phyloP scores from a whole-genome alignment of 768 basidiomycete genomes.

The Psilocybe azurescens region DNA sequence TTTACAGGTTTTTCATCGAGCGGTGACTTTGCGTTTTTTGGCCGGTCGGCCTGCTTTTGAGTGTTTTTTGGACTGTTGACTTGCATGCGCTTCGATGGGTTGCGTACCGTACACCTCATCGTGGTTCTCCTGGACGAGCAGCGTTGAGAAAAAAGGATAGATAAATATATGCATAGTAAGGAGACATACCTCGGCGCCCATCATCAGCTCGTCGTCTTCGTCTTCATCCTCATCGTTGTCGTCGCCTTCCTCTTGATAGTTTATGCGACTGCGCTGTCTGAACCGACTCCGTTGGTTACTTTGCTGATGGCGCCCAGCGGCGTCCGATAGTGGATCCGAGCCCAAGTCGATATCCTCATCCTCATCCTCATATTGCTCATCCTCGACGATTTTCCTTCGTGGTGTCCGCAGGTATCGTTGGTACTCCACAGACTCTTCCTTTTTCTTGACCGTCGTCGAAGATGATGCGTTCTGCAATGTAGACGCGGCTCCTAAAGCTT shows the following conservation, averaged over 20 bases:
- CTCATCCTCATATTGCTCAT: constrained; percentile 16
- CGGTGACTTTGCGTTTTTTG: constrained; percentile 40
- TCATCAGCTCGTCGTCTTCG: constrained; percentile 66
- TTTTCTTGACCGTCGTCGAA: constrained; percentile 12
- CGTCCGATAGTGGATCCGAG: not conserved
- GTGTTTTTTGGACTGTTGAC: constrained; percentile 17
- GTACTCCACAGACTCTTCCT: constrained; percentile 17
- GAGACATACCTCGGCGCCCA: constrained; percentile 58
- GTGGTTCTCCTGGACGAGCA: constrained; percentile 41
- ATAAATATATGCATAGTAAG: not conserved
- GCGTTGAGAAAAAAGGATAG: not conserved
- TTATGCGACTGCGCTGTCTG: constrained; percentile 25
- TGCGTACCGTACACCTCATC: constrained; percentile 38
- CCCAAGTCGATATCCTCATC: constrained; percentile 24
- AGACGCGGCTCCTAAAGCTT: not conserved
- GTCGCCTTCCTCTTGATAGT: constrained; percentile 33
- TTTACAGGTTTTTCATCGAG: constrained; percentile 16
- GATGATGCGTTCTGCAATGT: not conserved
- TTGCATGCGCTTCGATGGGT: constrained; percentile 18
- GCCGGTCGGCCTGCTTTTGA: constrained; percentile 28
- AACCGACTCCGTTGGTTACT: constrained; percentile 4
- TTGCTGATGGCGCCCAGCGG: not conserved
- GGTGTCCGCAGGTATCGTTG: constrained; percentile 15
- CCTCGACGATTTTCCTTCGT: constrained; percentile 17
- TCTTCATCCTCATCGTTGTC: constrained; percentile 40